phyloP scores from a whole-genome alignment of 2,329 filamentous ascomycete genomes.

The Macrophomina tecta region DNA sequence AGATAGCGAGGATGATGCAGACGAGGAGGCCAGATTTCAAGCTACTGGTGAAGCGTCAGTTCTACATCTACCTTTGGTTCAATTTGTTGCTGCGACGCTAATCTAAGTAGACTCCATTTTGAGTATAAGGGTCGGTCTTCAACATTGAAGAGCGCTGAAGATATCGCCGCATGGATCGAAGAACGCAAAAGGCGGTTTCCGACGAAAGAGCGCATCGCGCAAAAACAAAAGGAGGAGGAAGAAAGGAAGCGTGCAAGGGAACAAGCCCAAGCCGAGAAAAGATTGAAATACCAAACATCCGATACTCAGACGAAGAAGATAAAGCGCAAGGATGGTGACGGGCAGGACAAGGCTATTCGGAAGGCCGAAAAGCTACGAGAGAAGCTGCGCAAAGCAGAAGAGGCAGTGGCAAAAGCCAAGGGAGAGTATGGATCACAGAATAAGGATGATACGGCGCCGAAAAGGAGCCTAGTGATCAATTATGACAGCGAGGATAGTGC shows the following conservation, averaged over 20 bases:
- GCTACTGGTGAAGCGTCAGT: conserved; percentile 61
- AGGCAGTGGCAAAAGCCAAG: conserved; percentile 25
- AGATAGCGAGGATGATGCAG: conserved; percentile 66
- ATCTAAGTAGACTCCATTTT: conserved; percentile 43
- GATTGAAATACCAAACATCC: conserved; percentile 1
- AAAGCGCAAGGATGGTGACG: conserved; percentile 11
- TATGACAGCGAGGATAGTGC: conserved; percentile 41
- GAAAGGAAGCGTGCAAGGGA: conserved; percentile 33
- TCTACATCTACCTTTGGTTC: conserved; percentile 32
- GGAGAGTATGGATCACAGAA: neutral
- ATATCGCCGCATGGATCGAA: conserved; percentile 79
- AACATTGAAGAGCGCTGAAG: conserved; percentile 62
- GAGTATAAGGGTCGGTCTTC: conserved; percentile 63
- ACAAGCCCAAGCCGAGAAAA: conserved; percentile 15
- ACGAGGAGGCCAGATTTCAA: conserved; percentile 66
- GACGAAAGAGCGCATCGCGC: conserved; percentile 72
- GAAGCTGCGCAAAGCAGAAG: conserved; percentile 39
- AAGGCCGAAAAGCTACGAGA: conserved; percentile 44
- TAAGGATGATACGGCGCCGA: conserved; percentile 5
- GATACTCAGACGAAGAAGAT: conserved; percentile 15
- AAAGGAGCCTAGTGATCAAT: conserved; percentile 38
- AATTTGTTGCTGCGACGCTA: conserved; percentile 30
- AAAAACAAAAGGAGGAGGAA: conserved; percentile 60
- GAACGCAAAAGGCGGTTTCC: conserved; percentile 83
- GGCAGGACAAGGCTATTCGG: conserved; percentile 26